Conservation (phyloP, 1,139 yeast species). For the Lodderomyces elongisporus region DNA sequence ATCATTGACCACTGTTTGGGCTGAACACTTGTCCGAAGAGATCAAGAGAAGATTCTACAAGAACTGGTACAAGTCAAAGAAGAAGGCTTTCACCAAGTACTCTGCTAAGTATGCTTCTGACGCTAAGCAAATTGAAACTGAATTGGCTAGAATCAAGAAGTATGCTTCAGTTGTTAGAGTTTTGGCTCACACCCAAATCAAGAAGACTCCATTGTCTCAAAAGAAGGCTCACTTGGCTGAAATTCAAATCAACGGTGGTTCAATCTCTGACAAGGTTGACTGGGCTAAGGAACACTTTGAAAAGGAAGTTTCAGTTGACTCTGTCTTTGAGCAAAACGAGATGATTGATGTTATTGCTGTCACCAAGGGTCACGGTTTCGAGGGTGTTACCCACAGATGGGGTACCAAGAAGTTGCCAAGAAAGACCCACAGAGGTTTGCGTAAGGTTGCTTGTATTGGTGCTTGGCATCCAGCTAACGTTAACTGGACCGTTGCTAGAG, state of each 20-base stretch:
- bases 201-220: conserved; percentile 98
- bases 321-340: conserved; percentile 98
- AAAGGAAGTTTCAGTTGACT: conserved; percentile 93
- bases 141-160: conserved; percentile 97
- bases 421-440: conserved; percentile 99
- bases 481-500: conserved; percentile 99
- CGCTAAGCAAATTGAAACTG: conserved; percentile 87
- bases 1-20: conserved; percentile 99
- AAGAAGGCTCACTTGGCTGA: conserved; percentile 99
- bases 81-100: conserved; percentile 99
- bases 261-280: conserved; percentile 92
- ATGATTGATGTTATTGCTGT: conserved; percentile 98
- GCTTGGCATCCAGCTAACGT: conserved; percentile 99
- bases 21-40: conserved; percentile 99
- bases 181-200: conserved; percentile 98
- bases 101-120: conserved; percentile 96
- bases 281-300: conserved; percentile 99
- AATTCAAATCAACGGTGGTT: conserved; percentile 99
- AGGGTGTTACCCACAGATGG: conserved; percentile 99
- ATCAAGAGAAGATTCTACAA: conserved; percentile 99
- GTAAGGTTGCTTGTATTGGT: conserved; percentile 99
- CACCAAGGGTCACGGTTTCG: conserved; percentile 99
- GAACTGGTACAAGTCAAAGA: conserved; percentile 99
- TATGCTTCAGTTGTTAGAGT: conserved; percentile 99
- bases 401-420: conserved; percentile 99